These are phyloP conservation scores for Neurospora sp. DNA, from an alignment of 2,329 filamentous ascomycete genomes.

Conservation along the genomic window DNA sequence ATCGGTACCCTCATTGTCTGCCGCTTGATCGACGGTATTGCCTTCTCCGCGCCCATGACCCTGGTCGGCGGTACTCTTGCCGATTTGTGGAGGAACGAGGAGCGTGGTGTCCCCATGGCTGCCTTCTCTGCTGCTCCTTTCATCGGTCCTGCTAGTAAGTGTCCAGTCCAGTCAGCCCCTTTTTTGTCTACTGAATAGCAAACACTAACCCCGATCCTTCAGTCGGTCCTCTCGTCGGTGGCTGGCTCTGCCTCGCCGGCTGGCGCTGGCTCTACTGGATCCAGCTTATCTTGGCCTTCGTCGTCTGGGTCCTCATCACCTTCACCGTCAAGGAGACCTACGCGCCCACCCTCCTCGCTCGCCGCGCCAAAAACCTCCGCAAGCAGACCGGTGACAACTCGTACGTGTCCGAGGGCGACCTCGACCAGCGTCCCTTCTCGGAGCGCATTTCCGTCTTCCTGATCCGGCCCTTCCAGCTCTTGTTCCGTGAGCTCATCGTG, in stretches of 20 bases:
- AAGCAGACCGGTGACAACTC: constrained; percentile 55
- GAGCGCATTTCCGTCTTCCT: constrained; percentile 68
- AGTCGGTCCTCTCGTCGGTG: constrained; percentile 66
- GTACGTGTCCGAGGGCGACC: constrained; percentile 71
- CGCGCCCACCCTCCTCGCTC: constrained; percentile 64
- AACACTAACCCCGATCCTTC: constrained; percentile 5
- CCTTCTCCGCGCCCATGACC: constrained; percentile 80
- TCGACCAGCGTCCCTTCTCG: constrained; percentile 59
- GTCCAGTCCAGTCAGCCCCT: too few species aligned
- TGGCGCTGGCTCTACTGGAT: constrained; percentile 89
- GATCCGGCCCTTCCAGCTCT: constrained; percentile 72
- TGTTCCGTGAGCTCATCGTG: constrained; percentile 78
- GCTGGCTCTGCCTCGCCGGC: constrained; percentile 57
- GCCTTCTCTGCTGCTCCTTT: constrained; percentile 78
- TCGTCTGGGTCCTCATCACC: constrained; percentile 66
- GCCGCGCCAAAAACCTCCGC: constrained; percentile 62
- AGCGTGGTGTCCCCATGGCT: constrained; percentile 79
- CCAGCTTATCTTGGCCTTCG: constrained; percentile 63
- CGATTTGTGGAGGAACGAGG: constrained; percentile 76
- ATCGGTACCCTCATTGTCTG: constrained; percentile 68
- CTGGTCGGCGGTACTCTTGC: constrained; percentile 74
- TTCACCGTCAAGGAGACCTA: constrained; percentile 92
- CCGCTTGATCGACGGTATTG: constrained; percentile 70
- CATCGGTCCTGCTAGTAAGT: constrained; percentile 60
- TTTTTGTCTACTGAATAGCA: neutral